Conservation (phyloP, 352 stramenopile genomes). For the Pythium apleroticum region DNA sequence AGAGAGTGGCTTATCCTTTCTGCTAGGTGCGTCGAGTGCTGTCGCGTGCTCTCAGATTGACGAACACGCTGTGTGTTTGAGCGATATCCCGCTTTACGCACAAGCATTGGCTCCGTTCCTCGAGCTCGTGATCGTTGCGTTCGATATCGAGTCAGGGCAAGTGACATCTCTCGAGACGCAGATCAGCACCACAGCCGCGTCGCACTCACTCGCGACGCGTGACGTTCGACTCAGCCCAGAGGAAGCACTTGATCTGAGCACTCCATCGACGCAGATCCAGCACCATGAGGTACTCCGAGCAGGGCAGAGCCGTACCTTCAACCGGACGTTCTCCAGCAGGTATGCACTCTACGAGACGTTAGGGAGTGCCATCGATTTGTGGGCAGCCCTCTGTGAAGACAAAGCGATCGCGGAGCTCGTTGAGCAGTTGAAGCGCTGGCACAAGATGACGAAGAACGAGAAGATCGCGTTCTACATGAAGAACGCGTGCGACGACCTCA, state of each 20-base stretch:
- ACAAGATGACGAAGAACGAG: slow-evolving; percentile 4
- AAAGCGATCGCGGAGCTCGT: neutral
- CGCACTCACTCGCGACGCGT: neutral
- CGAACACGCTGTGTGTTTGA: neutral
- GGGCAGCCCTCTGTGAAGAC: slow-evolving; percentile 16
- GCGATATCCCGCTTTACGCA: neutral
- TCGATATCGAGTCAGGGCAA: neutral
- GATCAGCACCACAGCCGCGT: neutral
- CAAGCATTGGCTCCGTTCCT: neutral
- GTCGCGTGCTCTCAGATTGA: neutral
- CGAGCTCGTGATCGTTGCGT: slow-evolving; percentile 14
- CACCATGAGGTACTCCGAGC: slow-evolving; percentile 6
- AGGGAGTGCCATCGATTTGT: slow-evolving; percentile 18
- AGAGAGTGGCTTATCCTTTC: slow-evolving; percentile 5
- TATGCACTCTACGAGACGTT: slow-evolving; percentile 24
- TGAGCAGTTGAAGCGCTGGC: slow-evolving; percentile 16
- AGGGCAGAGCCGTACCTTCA: slow-evolving; percentile 2
- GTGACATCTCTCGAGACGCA: slow-evolving; percentile 9
- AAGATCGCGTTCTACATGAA: slow-evolving; percentile 19
- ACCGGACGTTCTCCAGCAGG: slow-evolving; percentile 16
- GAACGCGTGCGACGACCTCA: slow-evolving; percentile 24
- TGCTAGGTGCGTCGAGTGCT: neutral
- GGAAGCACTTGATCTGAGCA: slow-evolving; percentile 6
- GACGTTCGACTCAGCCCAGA: slow-evolving; percentile 11
- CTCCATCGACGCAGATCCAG: slow-evolving; percentile 16